These are phyloP conservation scores for Pontederia paniculata DNA, from an alignment of 176 grass and related monocot species.

Conservation along the genomic window DNA sequence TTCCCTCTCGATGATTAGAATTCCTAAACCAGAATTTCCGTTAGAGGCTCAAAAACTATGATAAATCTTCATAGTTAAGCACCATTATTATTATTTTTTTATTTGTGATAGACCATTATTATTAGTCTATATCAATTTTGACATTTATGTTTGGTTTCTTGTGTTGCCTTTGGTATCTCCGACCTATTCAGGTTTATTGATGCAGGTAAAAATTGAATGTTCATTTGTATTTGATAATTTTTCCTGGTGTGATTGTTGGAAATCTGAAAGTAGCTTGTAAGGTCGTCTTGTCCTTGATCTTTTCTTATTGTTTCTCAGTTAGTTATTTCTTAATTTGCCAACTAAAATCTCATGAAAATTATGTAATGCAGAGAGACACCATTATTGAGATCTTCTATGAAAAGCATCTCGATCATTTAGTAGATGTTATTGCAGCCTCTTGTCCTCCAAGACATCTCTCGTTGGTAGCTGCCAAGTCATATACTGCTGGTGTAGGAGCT, in stretches of 20 bases:
- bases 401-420: constrained; percentile 53
- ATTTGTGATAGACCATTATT: no score
- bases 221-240: constrained; percentile 8
- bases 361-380: constrained; percentile 39
- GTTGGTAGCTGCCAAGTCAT: constrained; percentile 15
- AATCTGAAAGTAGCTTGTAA: constrained; percentile 12
- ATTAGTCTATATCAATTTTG: not conserved
- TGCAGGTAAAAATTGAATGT: constrained; percentile 8
- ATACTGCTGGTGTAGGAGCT: constrained; percentile 21
- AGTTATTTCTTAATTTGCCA: not conserved
- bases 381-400: constrained; percentile 47
- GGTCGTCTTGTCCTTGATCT: not conserved
- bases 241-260: constrained; percentile 8
- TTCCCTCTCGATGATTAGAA: no score
- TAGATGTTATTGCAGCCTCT: constrained; percentile 54
- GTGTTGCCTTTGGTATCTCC: constrained; percentile 1
- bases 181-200: constrained; percentile 11
- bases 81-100: no score
- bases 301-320: not conserved
- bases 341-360: not conserved
- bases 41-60: no score
- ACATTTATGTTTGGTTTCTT: not conserved
- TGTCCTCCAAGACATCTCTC: constrained; percentile 30
- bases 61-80: no score
- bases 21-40: no score